Base-by-base conservation (phyloP, 108 stramenopile genomes). In the Licmophora abbreviata region DNA sequence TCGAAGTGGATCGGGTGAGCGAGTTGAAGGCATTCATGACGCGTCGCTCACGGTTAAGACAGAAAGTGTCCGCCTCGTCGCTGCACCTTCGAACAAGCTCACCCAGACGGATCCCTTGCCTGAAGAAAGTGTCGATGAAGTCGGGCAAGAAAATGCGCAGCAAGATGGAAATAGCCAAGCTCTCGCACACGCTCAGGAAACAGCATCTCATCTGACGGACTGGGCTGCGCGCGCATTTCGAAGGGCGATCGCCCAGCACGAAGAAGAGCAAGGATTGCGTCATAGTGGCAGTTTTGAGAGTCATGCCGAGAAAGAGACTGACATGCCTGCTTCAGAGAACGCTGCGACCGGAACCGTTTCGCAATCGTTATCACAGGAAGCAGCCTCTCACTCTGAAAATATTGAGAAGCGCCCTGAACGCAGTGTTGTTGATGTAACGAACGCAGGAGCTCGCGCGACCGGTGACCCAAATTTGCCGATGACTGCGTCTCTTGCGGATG, bases 201-300 rank as follows among this genome's bases (percentile, higher is more conserved):
- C 89, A 15, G 95, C 95, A 6, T 54, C 81, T 0, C 68, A 68
- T 42, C 56, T 97, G 21, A 88, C 94, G 12, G 64, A 75, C 48
- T 97, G 96, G 96, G 96, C 96, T 12, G 96, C 88, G 1, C 56
- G 83, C 32, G 94, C 86, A 8, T 81, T 97, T 37, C 88, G 87
- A 30, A 66, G 85, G 25, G 94, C 94, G 10, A 71, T 96, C 29
- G 68, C 74, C 0, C 58, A 68, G n/a, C 85, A 83, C 61, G 58
- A 68, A 3, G 68, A 45, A 18, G 74, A 79, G 42, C 59, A 54
- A 20, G 38, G 38, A 40, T n/a, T n/a, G n/a, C n/a, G n/a, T n/a
- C n/a, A n/a, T n/a, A n/a, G n/a, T n/a, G 38, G 38, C 3, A 40
- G 34, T 35, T 4, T 5, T 15, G 3, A 3, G 20, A 18, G 18